These are phyloP conservation scores for Avicennia marina DNA, from an alignment of 257 asterid genomes.

Conservation along the genomic window DNA sequence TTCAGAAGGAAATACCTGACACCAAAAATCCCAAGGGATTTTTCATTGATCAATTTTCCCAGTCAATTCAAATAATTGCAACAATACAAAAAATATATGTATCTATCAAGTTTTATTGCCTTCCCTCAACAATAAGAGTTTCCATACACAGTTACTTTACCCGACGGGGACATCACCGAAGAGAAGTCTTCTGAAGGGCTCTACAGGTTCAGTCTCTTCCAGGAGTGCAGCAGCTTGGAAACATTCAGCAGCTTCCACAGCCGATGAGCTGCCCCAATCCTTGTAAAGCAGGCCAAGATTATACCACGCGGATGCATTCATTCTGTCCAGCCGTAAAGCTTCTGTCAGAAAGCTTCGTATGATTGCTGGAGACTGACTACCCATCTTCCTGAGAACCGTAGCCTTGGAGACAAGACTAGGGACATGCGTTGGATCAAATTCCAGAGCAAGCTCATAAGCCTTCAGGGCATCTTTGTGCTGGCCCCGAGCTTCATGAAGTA, in stretches of 20 bases:
- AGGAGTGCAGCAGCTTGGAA: constrained; percentile 66
- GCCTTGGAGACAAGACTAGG: constrained; percentile 76
- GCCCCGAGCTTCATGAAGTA: constrained; percentile 71
- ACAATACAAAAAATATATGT: constrained; percentile 7
- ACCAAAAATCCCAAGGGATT: background rate
- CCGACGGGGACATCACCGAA: background rate
- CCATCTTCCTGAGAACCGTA: constrained; percentile 39
- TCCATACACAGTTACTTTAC: background rate
- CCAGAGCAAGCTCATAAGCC: constrained; percentile 58
- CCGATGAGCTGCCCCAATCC: constrained; percentile 46
- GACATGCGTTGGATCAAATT: constrained; percentile 56
- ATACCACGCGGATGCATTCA: constrained; percentile 64
- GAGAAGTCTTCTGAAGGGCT: constrained; percentile 64
- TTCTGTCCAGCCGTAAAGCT: constrained; percentile 68
- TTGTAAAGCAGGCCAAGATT: constrained; percentile 72
- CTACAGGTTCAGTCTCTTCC: constrained; percentile 73
- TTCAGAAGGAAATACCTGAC: background rate
- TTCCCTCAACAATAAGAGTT: background rate
- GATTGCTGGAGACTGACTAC: constrained; percentile 40
- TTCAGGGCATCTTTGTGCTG: constrained; percentile 50
- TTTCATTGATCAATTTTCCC: background rate
- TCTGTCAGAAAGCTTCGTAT: constrained; percentile 63
- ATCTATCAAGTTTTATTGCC: constrained; percentile 1
- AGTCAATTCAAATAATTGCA: background rate
- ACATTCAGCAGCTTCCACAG: constrained; percentile 71